phyloP scores from a whole-genome alignment of 495 filamentous ascomycete species.

The Lepraria neglecta region DNA sequence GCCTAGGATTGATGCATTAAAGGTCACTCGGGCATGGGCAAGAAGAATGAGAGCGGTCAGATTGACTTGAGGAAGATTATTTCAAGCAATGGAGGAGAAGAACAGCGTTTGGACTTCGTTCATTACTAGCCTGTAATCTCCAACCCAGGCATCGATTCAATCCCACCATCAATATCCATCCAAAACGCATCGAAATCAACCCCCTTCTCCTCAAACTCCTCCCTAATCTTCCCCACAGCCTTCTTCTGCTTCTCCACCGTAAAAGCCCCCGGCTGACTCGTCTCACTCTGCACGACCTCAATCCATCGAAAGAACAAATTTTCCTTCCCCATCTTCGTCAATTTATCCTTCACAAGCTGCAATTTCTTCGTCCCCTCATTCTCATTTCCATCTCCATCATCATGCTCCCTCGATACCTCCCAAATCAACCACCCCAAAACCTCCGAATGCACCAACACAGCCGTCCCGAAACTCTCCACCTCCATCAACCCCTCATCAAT shows the following conservation, averaged over 20 bases:
- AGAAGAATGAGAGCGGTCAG: no score
- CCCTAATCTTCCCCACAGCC: constrained; percentile 57
- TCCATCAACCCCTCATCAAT: constrained; percentile 51
- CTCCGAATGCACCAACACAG: constrained; percentile 60
- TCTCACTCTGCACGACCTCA: constrained; percentile 78
- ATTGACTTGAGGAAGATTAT: no score
- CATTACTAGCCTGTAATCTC: constrained; percentile 20
- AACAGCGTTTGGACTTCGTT: background rate
- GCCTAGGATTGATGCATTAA: no score
- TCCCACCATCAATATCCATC: constrained; percentile 57
- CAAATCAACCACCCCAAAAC: constrained; percentile 60
- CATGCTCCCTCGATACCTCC: constrained; percentile 35
- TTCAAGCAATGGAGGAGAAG: background rate
- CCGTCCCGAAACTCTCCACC: constrained; percentile 53
- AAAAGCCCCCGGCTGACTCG: constrained; percentile 65
- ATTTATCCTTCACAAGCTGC: constrained; percentile 61
- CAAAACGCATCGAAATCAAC: constrained; percentile 75
- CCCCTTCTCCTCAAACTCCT: constrained; percentile 61
- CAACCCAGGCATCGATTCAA: constrained; percentile 51
- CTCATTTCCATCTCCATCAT: constrained; percentile 24
- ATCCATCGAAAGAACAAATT: constrained; percentile 80
- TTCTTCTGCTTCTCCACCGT: constrained; percentile 58
- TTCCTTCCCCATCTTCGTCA: constrained; percentile 69
- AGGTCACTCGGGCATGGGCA: no score
- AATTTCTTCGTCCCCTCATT: constrained; percentile 55